Base-by-base conservation (phyloP, 169 alveolate species). In the Eimeria sp. region DNA sequence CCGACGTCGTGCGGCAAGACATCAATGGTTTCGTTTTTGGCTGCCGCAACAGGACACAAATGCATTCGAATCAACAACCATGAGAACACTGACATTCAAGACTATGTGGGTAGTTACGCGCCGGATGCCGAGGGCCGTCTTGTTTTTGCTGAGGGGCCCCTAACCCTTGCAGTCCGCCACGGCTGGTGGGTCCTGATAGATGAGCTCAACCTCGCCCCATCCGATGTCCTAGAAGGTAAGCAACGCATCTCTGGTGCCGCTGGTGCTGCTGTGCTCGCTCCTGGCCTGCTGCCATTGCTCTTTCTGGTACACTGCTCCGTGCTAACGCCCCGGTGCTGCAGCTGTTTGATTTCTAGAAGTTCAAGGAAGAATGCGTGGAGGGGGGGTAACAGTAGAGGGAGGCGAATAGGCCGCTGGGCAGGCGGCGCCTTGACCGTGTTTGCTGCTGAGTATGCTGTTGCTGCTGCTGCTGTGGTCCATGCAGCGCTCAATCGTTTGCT, bases 1-100 rank as follows among this genome's bases (percentile, higher is more conserved):
- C 99, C 99, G 4, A 99, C 99, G 25, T 99, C 99, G 14, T 99
- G 99, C 6, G 99, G 99, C 27, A 99, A 99, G 97, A 99, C 99
- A 18, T 98, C 99, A 14, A 96, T 99, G 89, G 99, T 99, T 16
- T 98, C 98, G 75, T 99, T 98, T 97, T 97, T 99, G 76, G 99
- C 99, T 0, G 98, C 97, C 47, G 96, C 99, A 11, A 98, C 99
- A 25, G 99, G 99, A 7, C 99, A 99, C 96, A 98, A 98, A 94
- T 99, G 99, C 94, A 98, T 99, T 27, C 98, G 99, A 87, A 99
- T 99, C 65, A 99, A 99, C 98, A 99, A 99, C 97, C 99, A 99
- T 95, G 99, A 99, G 96, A 99, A 99, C 96, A 99, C 99, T 25
- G 99, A 99, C 95, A 97, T 99, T 51, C 99, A 99, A 95, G 99